phyloP scores from a whole-genome alignment of 2,329 filamentous ascomycete genomes.

The Cercospora sp. region DNA sequence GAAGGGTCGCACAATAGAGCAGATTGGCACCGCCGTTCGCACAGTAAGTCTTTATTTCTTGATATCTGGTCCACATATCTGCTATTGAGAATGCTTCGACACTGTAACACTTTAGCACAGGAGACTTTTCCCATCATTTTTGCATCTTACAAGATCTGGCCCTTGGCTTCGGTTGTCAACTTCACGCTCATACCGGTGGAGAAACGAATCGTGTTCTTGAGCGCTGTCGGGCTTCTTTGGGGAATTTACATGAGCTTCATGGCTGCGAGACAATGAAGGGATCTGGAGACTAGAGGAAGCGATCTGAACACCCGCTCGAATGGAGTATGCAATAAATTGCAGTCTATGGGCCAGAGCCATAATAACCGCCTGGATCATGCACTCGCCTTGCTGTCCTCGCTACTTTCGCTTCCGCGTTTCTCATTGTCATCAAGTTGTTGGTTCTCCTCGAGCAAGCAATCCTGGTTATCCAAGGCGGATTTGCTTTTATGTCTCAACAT shows the following conservation, averaged over 20 bases:
- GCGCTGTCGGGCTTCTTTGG: conserved; percentile 3
- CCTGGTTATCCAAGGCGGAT: conserved; percentile 16
- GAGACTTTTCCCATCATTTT: conserved; percentile 7
- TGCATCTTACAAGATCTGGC: conserved; percentile 11
- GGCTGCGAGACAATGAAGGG: neutral
- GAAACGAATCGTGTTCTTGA: conserved; percentile 2
- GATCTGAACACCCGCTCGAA: neutral
- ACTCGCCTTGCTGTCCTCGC: neutral
- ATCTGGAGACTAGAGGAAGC: neutral
- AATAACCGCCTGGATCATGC: neutral
- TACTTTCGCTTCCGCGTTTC: neutral
- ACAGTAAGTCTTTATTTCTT: neutral
- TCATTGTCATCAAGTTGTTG: conserved; percentile 21
- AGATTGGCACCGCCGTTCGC: conserved; percentile 1
- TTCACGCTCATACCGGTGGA: conserved; percentile 8
- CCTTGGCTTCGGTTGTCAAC: conserved; percentile 4
- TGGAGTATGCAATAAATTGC: neutral
- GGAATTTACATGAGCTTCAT: conserved; percentile 7
- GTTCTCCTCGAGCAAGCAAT: conserved; percentile 25
- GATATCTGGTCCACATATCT: neutral
- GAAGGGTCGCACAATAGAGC: neutral
- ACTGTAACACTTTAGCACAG: conserved; percentile 7
- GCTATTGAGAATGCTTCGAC: neutral
- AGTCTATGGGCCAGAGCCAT: neutral
- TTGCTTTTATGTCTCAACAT: conserved; percentile 24